Evolutionary conservation across 768 basidiomycete genomes (phyloP).

Genomic region (Holtermannia corniformis): DNA sequence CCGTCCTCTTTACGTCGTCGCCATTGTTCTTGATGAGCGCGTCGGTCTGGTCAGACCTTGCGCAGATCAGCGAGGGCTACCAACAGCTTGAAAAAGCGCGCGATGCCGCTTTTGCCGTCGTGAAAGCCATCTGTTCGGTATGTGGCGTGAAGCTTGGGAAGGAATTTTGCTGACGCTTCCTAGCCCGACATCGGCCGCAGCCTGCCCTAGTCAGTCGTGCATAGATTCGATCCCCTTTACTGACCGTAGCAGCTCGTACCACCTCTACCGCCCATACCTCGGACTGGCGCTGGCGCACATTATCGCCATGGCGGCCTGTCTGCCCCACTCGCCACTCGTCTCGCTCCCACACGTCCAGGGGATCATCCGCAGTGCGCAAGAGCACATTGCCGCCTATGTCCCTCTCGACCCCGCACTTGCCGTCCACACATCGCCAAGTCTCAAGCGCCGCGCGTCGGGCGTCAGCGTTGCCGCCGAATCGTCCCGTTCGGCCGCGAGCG

Average conservation of each 20-base stretch:
- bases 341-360: conserved; percentile 24
- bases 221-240: background rate
- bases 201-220: conserved; percentile 26
- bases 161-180: background rate
- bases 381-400: conserved; percentile 19
- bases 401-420: conserved; percentile 15
- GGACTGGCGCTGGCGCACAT: conserved; percentile 28
- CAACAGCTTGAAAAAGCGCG: conserved; percentile 28
- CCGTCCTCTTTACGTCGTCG: conserved; percentile 28
- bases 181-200: conserved; percentile 38
- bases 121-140: conserved; percentile 36
- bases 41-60: conserved; percentile 29
- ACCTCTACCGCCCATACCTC: conserved; percentile 32
- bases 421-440: background rate
- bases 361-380: conserved; percentile 28
- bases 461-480: background rate
- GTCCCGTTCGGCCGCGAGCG: background rate
- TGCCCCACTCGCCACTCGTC: conserved; percentile 25
- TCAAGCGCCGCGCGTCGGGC: background rate
- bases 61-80: conserved; percentile 25
- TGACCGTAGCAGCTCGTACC: conserved; percentile 20
- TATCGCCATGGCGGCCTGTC: conserved; percentile 14
- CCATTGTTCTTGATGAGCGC: conserved; percentile 22
- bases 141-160: conserved; percentile 1
- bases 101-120: conserved; percentile 37